Evolutionary conservation across 495 filamentous ascomycete species (phyloP), one percentile per base, ranked within the genome.

Genomic region (Lasiosphaeria hispida): DNA sequence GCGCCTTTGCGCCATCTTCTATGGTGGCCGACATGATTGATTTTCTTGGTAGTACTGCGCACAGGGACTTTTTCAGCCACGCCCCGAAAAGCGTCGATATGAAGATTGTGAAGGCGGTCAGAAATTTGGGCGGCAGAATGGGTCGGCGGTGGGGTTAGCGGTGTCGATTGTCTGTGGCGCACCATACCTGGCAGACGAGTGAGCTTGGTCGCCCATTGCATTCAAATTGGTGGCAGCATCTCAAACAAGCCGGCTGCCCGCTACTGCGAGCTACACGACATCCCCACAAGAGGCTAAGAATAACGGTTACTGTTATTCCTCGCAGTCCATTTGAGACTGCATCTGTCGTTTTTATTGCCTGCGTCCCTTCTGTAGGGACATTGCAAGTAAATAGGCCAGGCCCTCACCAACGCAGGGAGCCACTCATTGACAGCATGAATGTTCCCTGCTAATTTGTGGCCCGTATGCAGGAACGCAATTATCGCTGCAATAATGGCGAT

Each of bases 21-120:
- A 30, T 23, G 44, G 44, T 50, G 13, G 48, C 43, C 10, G 66
- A 69, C 66, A 69, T 69, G 30, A 36, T 56, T 49, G 57, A 56
- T 49, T 7, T 39, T 10, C 18, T 15, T 15, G 45, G 14, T 15
- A 53, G 33, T 9, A 55, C 7, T 60, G 37, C 33, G 15, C 11
- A 35, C 23, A 40, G 18, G 30, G 40, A 42, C 15, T 17, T 4
- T 15, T 52, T 14, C 15, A 7, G 11, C 19, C 34, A 35, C 41
- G 10, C 13, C 39, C n/a, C 13, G 19, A 17, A 19, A 39, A 30
- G 50, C 40, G 42, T 18, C 40, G 35, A 30, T 30, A 30, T 30
- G 33, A 48, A 57, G 34, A 39, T 38, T 33, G 43, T 37, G n/a
- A 39, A 49, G 53, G 45, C 53, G 53, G 53, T 61, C 56, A 50